Evolutionary conservation across 2,329 filamentous ascomycete species (phyloP), one percentile per base, ranked within the genome.

Genomic region (Botryotinia narcissicola): DNA sequence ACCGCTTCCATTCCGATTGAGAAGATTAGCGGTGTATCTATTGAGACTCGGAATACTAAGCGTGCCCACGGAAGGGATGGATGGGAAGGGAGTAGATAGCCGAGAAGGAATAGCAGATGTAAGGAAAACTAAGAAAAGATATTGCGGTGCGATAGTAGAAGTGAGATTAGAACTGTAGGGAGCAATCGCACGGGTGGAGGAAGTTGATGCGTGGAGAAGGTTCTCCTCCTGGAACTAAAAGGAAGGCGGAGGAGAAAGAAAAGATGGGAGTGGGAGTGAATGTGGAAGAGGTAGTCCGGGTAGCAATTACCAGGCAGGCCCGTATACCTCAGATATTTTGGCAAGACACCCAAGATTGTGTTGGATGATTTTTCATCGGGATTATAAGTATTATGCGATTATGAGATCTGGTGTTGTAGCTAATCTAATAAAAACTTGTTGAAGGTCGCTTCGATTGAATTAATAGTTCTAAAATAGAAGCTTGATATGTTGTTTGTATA

Each of bases 311-410:
- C n/a, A n/a, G n/a, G 25, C 25, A 14, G 4, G 4, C 25, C 5
- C 48, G 1, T n/a, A 40, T n/a, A n/a, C 25, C n/a, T 16, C 5
- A 7, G 1, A 12, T n/a, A 4, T 16, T 16, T 14, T 1, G 10
- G 12, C 25, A 54, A 29, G n/a, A 1, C 3, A 8, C 2, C 51
- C n/a, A 29, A 18, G 25, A 54, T 3, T 8, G 2, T 16, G 2
- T 16, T 16, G 2, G 1, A 29, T 9, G 5, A 7, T n/a, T 6
- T n/a, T 29, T 16, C 3, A 54, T 54, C 51, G 8, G 51, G 16
- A 16, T 29, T 25, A 10, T 29, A 8, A 8, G 5, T 12, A 29
- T 16, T 54, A 7, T 54, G 3, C 14, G 0, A 29, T 18, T 29
- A 6, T 18, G 14, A 29, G 4, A 54, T 29, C 51, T 16, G 51